Percentiles rank a stretch among this genome's conserved stretches.
phyloP scores from a whole-genome alignment of 805 yeast species.

The Candida patagonica region DNA sequence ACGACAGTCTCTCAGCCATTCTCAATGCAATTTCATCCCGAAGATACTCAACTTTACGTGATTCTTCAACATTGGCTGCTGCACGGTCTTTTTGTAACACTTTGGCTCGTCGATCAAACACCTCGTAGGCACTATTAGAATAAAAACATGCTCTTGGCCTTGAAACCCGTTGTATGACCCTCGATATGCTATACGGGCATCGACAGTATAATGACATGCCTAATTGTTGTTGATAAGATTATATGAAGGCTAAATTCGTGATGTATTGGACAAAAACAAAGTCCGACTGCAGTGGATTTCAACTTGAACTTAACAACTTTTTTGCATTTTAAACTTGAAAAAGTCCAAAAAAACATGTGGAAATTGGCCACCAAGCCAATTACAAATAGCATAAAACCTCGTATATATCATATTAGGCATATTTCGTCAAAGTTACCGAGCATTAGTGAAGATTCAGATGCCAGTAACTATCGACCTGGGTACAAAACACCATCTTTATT shows the following conservation, averaged over 20 bases:
- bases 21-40: conserved; percentile 65
- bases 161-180: background rate
- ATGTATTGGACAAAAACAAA: no score
- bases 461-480: background rate
- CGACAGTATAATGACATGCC: background rate
- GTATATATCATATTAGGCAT: no score
- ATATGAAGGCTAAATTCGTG: background rate
- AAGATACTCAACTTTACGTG: conserved; percentile 58
- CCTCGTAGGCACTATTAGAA: conserved; percentile 29
- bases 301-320: no score
- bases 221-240: background rate
- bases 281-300: no score
- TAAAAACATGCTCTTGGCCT: background rate
- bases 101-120: conserved; percentile 58
- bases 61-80: conserved; percentile 35
- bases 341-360: no score
- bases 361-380: no score
- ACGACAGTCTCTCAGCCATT: conserved; percentile 66
- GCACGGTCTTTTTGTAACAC: conserved; percentile 50
- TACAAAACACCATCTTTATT: background rate
- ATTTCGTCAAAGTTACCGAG: no score
- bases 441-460: background rate
- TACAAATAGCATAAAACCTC: no score
- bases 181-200: background rate
- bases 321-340: no score